A percentile compares a stretch with the other conserved stretches of the same genome.
These are phyloP conservation scores for Podospora pseudocomata DNA, from an alignment of 495 filamentous ascomycete genomes.

Conservation along the genomic window DNA sequence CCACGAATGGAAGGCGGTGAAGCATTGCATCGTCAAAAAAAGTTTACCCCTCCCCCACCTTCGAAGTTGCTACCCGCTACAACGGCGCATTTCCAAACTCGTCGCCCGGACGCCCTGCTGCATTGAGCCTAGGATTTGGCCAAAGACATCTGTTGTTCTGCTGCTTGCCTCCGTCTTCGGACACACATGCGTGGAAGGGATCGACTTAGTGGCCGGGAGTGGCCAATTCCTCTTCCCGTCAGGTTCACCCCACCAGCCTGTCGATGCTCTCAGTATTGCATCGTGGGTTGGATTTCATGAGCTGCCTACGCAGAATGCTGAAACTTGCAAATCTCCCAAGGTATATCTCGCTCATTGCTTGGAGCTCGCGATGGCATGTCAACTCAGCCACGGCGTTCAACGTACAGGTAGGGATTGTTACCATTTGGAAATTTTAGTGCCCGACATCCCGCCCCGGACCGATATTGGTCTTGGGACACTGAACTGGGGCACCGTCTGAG, in stretches of 20 bases:
- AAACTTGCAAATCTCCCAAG: background rate
- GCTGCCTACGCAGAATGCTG: background rate
- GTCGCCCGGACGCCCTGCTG: slow-evolving; percentile 1
- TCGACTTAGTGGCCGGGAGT: slow-evolving; percentile 13
- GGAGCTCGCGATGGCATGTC: background rate
- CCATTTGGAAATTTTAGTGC: slow-evolving; percentile 2
- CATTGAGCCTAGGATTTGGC: slow-evolving; percentile 9
- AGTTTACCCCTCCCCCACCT: slow-evolving; percentile 18
- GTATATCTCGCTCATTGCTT: background rate
- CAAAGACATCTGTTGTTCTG: background rate
- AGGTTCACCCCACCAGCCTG: background rate
- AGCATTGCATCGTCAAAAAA: slow-evolving; percentile 8
- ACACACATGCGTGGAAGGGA: slow-evolving; percentile 18
- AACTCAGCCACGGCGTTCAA: background rate
- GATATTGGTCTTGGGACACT: background rate
- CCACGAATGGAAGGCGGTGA: slow-evolving; percentile 14
- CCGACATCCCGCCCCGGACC: slow-evolving; percentile 13
- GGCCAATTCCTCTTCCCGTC: background rate
- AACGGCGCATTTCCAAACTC: background rate
- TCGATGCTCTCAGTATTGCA: background rate
- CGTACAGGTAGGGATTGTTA: background rate
- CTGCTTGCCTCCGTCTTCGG: slow-evolving; percentile 16
- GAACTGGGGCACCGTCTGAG: slow-evolving; percentile 8
- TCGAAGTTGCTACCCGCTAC: background rate
- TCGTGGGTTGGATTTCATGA: background rate